Evolutionary conservation across 2,329 filamentous ascomycete species (phyloP), one percentile per base, ranked within the genome.

Genomic region (Colletotrichum sp.): DNA sequence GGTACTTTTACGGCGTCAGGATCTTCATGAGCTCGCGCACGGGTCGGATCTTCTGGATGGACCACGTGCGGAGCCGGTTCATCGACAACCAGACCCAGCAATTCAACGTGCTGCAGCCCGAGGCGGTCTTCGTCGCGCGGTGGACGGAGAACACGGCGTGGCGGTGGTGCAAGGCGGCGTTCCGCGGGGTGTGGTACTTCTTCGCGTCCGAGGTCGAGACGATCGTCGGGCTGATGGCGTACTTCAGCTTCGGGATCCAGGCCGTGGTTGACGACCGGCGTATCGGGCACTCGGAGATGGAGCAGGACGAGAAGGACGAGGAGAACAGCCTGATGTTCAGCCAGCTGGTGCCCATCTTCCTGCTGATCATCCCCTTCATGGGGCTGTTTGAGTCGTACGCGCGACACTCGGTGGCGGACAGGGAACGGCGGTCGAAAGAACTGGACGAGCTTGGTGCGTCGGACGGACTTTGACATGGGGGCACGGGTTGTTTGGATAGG

Each of bases 271-370:
- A 72, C n/a, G 75, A 78, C 39, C 60, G 76, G 4, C 7, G n/a
- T 4, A 64, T 44, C 8, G 76, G 76, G 5, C 71, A 78, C 10
- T 7, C 6, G 8, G 28, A 73, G 24, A 79, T 79, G 79, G 64
- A 66, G 4, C 10, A 52, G 3, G 66, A 72, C 3, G 55, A 75
- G 36, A 21, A 8, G 5, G 60, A 67, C 8, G 71, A 69, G 18
- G 79, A 79, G 60, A 60, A 77, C 55, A 68, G 69, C 21, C 16
- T 78, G 12, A 69, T 68, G 4, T 79, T 77, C 70, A 78, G 76
- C 24, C 78, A 80, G 71, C 62, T 79, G 6, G 75, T 80, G 24
- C 76, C 78, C 9, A 63, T 78, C 7, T 66, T 79, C 21, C 32
- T 80, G 30, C 68, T 79, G 24, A 57, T 80, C 28, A 71, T 78